These are phyloP conservation scores for Irpex sp. DNA, from an alignment of 1,284 basidiomycete species.

Conservation along the genomic window DNA sequence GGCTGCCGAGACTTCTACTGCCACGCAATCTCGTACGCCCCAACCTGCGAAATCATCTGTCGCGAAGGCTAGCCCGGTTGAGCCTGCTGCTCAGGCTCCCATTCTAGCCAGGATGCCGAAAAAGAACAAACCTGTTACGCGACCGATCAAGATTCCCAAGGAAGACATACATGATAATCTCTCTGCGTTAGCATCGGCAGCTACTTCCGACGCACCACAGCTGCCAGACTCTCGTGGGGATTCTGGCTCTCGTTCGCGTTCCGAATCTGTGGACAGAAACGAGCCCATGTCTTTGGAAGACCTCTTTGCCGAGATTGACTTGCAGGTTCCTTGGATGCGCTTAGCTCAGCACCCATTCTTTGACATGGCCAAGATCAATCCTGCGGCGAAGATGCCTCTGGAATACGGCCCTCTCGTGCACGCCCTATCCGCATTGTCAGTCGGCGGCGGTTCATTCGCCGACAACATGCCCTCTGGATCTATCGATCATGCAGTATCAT, in stretches of 20 bases:
- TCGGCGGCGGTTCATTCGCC: conserved; percentile 80
- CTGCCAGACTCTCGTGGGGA: conserved; percentile 34
- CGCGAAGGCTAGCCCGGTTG: conserved; percentile 18
- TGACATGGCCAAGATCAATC: conserved; percentile 62
- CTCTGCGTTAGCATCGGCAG: conserved; percentile 40
- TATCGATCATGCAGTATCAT: conserved; percentile 81
- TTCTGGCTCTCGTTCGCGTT: conserved; percentile 49
- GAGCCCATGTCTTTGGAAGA: conserved; percentile 54
- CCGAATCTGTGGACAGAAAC: conserved; percentile 53
- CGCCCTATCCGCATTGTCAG: conserved; percentile 77
- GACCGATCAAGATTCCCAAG: conserved; percentile 54
- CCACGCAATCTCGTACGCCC: conserved; percentile 21
- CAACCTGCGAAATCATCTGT: too few relatives aligned
- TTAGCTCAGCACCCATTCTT: conserved; percentile 71
- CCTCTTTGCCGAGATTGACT: conserved; percentile 60
- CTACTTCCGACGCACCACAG: conserved; percentile 40
- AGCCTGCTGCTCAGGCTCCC: conserved; percentile 53
- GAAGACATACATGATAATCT: conserved; percentile 51
- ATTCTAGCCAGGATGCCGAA: conserved; percentile 77
- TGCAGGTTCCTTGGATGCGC: conserved; percentile 58
- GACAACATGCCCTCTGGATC: conserved; percentile 77
- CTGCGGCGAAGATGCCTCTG: conserved; percentile 69
- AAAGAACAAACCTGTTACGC: conserved; percentile 67
- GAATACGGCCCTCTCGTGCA: conserved; percentile 81
- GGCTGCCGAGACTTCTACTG: conserved; percentile 4